A percentile compares a stretch with the other conserved stretches of the same genome.
phyloP scores from a whole-genome alignment of 2,329 filamentous ascomycete genomes.

The Exserohilum turcica region DNA sequence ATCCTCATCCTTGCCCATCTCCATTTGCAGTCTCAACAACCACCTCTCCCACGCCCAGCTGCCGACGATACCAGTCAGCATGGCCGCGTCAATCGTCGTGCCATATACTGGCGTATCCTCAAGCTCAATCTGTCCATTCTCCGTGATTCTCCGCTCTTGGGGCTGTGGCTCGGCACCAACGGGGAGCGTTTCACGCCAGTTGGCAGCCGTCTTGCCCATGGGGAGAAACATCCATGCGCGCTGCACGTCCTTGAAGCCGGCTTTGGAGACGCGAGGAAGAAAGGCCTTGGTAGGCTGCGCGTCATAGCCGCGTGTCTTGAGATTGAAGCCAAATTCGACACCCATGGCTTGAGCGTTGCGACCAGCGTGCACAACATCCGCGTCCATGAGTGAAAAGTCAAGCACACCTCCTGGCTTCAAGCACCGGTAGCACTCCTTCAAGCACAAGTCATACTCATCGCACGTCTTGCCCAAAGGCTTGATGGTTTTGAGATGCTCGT shows the following conservation, averaged over 20 bases:
- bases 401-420: conserved; percentile 92
- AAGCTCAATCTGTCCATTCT: conserved; percentile 40
- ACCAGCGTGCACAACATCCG: conserved; percentile 85
- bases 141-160: conserved; percentile 46
- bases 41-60: conserved; percentile 96
- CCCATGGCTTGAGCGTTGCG: conserved; percentile 79
- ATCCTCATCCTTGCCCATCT: conserved; percentile 72
- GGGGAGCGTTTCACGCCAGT: conserved; percentile 46
- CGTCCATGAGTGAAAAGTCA: conserved; percentile 88
- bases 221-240: conserved; percentile 89
- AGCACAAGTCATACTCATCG: conserved; percentile 87
- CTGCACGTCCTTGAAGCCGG: conserved; percentile 79
- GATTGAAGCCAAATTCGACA: conserved; percentile 88
- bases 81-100: conserved; percentile 70
- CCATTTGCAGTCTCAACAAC: conserved; percentile 85
- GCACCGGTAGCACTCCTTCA: conserved; percentile 85
- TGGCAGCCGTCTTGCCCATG: conserved; percentile 63
- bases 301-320: conserved; percentile 90
- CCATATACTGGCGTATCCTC: conserved; percentile 38
- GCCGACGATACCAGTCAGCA: conserved; percentile 79
- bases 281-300: conserved; percentile 81
- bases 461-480: conserved; percentile 54
- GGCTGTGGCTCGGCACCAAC: conserved; percentile 37
- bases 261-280: conserved; percentile 71
- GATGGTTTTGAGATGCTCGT: conserved; percentile 75